phyloP scores from a whole-genome alignment of 1,139 yeast genomes.

The Debaryomycetaceae sp. region DNA sequence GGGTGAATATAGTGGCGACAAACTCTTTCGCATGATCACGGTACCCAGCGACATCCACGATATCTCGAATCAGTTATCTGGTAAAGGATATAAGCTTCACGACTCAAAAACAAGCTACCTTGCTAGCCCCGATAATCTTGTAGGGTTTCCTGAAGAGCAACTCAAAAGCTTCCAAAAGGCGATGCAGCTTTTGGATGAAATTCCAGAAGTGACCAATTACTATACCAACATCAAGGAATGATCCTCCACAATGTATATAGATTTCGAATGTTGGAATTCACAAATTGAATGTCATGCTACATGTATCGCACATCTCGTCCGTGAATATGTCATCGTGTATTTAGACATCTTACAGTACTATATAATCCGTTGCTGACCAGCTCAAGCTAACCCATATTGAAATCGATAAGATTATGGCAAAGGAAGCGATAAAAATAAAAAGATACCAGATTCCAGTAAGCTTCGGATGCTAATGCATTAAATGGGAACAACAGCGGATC shows the following conservation, averaged over 20 bases:
- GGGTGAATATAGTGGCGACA: conserved; percentile 39
- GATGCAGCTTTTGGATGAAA: conserved; percentile 58
- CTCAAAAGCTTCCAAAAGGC: conserved; percentile 55
- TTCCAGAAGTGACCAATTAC: conserved; percentile 78
- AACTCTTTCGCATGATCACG: conserved; percentile 42
- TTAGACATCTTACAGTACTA: not conserved
- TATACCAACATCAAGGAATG: conserved; percentile 50
- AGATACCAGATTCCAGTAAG: not conserved
- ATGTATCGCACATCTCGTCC: not conserved
- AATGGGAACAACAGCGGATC: not conserved
- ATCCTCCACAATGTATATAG: conserved; percentile 1
- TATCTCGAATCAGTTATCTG: conserved; percentile 57
- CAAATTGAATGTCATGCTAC: no score
- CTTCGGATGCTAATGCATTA: not conserved
- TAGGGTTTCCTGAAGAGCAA: conserved; percentile 51
- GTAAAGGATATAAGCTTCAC: conserved; percentile 53
- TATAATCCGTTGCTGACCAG: not conserved
- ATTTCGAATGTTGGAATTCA: not conserved
- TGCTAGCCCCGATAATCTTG: conserved; percentile 60
- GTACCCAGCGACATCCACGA: conserved; percentile 60
- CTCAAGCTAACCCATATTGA: not conserved
- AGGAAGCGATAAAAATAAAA: not conserved
- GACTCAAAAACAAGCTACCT: conserved; percentile 71
- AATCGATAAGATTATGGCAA: not conserved
- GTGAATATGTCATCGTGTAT: not conserved